Evolutionary conservation across 257 asterid genomes (phyloP), one percentile per base, ranked within the genome.

Genomic region (Eucommia ulmoides): DNA sequence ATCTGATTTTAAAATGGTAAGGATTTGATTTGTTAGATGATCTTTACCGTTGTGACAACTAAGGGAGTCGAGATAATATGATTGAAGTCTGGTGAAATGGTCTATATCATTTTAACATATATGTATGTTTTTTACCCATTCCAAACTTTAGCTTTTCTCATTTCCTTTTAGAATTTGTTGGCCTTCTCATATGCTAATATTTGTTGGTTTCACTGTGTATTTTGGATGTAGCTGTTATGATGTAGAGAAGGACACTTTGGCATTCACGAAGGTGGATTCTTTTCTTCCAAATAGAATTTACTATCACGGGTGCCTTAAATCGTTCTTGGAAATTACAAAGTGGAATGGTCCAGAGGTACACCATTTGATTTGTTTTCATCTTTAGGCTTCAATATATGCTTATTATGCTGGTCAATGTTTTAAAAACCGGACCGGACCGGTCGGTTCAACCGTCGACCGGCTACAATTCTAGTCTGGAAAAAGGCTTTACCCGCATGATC

Each of bases 311-410:
- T 89, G 98, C 77, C 80, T 89, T 68, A 85, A 85, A 67, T 50
- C 85, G 20, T 89, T 89, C 86, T 67, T 89, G 82, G 72, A 89
- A 64, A 85, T 85, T 63, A 85, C 98, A 5, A 83, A 85, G 74
- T 89, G 98, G 98, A 82, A 89, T 41, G 98, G 96, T 24, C 94
- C 96, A 24, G 94, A 89, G 94, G 98, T 89, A 70, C 41, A 56
- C 38, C 16, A 22, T 47, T 44, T 42, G 46, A 56, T 38, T 23
- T 51, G 19, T 19, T 59, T 24, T 65, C 41, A 47, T 59, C 4
- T 16, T 42, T 38, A 16, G 20, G 20, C 8, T 42, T n/a, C n/a
- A n/a, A n/a, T n/a, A n/a, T n/a, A n/a, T n/a, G n/a, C n/a, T n/a
- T n/a, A n/a, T n/a, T n/a, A n/a, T n/a, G n/a, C n/a, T n/a, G n/a